Conservation (phyloP, 1,284 basidiomycete species). For the Hymenochaete sp. region DNA sequence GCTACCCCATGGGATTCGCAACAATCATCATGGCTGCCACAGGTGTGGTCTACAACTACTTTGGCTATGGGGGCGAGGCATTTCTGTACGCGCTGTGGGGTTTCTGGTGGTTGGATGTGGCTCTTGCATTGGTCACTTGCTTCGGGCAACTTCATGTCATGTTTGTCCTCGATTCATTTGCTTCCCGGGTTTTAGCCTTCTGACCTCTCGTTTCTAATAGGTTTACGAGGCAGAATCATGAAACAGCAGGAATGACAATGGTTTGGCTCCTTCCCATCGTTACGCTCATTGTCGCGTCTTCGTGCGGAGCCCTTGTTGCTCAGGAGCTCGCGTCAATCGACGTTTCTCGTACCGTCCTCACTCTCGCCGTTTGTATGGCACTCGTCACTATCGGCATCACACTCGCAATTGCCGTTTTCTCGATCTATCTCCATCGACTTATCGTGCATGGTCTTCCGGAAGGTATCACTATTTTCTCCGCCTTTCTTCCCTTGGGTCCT, state of each 20-base stretch:
- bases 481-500: slow-evolving; percentile 41
- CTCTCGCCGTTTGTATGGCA: slow-evolving; percentile 38
- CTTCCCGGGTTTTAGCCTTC: background rate
- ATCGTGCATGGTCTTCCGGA: slow-evolving; percentile 22
- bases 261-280: slow-evolving; percentile 68
- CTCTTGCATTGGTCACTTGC: slow-evolving; percentile 49
- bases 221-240: slow-evolving; percentile 54
- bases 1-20: slow-evolving; percentile 62
- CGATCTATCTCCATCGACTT: slow-evolving; percentile 20
- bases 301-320: slow-evolving; percentile 55
- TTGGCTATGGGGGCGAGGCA: slow-evolving; percentile 40
- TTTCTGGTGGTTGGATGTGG: slow-evolving; percentile 67
- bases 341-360: slow-evolving; percentile 39
- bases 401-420: slow-evolving; percentile 26
- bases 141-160: slow-evolving; percentile 62
- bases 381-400: slow-evolving; percentile 36
- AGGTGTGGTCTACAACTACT: slow-evolving; percentile 34
- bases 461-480: slow-evolving; percentile 30
- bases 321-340: slow-evolving; percentile 38
- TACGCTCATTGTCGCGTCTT: slow-evolving; percentile 58
- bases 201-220: slow-evolving; percentile 29
- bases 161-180: slow-evolving; percentile 31
- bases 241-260: slow-evolving; percentile 47
- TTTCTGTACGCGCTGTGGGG: slow-evolving; percentile 59
- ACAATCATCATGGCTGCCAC: slow-evolving; percentile 53